Conservation (phyloP, 2,329 filamentous ascomycete genomes). For the Alternaria sp. region DNA sequence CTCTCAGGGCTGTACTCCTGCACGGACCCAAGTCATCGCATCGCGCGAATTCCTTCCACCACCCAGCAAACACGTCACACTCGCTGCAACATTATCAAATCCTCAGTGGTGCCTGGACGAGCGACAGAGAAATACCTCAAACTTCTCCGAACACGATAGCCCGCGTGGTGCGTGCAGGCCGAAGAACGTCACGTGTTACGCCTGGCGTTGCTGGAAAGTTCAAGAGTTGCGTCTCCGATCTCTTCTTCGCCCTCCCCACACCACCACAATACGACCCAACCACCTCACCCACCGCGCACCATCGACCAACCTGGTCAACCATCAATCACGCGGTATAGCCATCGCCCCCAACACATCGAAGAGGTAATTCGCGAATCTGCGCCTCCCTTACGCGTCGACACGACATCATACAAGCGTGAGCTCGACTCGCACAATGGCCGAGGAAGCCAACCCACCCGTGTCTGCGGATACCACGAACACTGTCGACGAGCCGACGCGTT, state of each 20-base stretch:
- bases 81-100: constrained; percentile 34
- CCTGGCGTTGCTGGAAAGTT: constrained; percentile 30
- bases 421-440: constrained; percentile 48
- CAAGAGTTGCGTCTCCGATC: constrained; percentile 30
- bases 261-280: constrained; percentile 41
- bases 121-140: constrained; percentile 30
- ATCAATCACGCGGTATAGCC: constrained; percentile 43
- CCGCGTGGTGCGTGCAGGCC: constrained; percentile 22
- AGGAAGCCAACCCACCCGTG: constrained; percentile 42
- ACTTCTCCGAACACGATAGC: constrained; percentile 26
- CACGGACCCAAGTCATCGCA: constrained; percentile 36
- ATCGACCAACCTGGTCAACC: constrained; percentile 42
- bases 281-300: constrained; percentile 48
- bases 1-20: constrained; percentile 29
- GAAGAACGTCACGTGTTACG: constrained; percentile 30
- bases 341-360: constrained; percentile 36
- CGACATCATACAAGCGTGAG: constrained; percentile 45
- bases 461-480: constrained; percentile 38
- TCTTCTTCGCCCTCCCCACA: constrained; percentile 38
- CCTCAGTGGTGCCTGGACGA: constrained; percentile 17
- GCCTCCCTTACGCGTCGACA: constrained; percentile 48
- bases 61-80: constrained; percentile 29
- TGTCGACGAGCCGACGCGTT: constrained; percentile 43
- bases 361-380: constrained; percentile 42
- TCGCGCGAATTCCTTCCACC: constrained; percentile 39